Percentiles rank a stretch among this genome's conserved stretches.
Conservation (phyloP, 371 early-diverging fungal species). For the Rhizopus arrhizus region DNA sequence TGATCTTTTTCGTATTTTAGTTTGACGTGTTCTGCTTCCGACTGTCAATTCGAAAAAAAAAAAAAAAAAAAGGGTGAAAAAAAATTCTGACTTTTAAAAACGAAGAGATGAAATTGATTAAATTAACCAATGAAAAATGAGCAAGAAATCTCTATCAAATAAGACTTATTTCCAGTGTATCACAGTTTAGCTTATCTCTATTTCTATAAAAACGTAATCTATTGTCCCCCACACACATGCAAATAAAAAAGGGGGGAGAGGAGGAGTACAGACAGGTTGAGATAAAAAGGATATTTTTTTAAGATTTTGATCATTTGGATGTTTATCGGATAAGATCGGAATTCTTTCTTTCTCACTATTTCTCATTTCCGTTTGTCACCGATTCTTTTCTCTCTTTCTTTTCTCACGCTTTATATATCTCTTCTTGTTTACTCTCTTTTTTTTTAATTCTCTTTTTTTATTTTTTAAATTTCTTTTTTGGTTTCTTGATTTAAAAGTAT, state of each 20-base stretch:
- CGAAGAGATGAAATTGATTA: neutral
- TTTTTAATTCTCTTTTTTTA: too few relatives aligned
- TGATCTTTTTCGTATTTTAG: too few relatives aligned
- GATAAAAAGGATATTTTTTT: too few relatives aligned
- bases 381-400: neutral
- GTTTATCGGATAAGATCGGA: neutral
- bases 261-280: neutral
- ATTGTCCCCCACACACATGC: neutral
- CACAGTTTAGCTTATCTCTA: slow-evolving; percentile 4
- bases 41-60: too few relatives aligned
- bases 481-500: too few relatives aligned
- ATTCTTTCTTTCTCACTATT: neutral
- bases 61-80: too few relatives aligned
- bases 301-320: too few relatives aligned
- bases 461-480: too few relatives aligned
- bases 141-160: slow-evolving; percentile 2
- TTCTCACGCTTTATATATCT: too few relatives aligned
- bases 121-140: neutral
- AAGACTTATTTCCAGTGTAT: neutral
- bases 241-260: slow-evolving; percentile 1
- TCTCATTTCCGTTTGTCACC: neutral
- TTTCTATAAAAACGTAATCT: neutral
- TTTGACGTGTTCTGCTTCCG: too few relatives aligned
- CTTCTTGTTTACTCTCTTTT: too few relatives aligned
- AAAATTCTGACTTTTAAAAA: neutral